Conservation (phyloP, 306 rosid species). For the Rosa multiflora region DNA sequence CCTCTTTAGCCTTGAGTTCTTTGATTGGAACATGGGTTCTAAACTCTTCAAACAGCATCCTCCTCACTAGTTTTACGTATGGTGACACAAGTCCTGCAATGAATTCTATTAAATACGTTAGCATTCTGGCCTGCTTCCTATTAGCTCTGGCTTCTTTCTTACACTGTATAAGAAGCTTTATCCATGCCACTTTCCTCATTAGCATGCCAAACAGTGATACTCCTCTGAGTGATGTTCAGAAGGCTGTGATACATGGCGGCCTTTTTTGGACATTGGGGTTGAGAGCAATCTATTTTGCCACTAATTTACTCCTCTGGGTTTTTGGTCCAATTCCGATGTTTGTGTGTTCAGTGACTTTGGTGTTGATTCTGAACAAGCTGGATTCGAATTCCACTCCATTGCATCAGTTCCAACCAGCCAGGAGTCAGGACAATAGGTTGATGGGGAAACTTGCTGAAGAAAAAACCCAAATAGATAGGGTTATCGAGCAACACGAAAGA, state of each 20-base stretch:
- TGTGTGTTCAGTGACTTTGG: slow-evolving; percentile 3
- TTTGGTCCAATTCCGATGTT: slow-evolving; percentile 18
- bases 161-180: slow-evolving; percentile 9
- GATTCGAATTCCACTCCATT: slow-evolving; percentile 10
- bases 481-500: not conserved
- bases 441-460: not conserved
- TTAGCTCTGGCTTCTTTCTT: slow-evolving; percentile 14
- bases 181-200: slow-evolving; percentile 24
- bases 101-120: not conserved
- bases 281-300: slow-evolving; percentile 15
- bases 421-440: not conserved
- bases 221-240: slow-evolving; percentile 7
- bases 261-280: slow-evolving; percentile 15
- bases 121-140: slow-evolving; percentile 24
- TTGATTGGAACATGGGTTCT: slow-evolving; percentile 17
- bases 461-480: not conserved
- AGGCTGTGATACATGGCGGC: slow-evolving; percentile 12
- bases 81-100: slow-evolving; percentile 7
- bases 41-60: slow-evolving; percentile 1
- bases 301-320: slow-evolving; percentile 15
- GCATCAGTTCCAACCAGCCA: slow-evolving; percentile 15
- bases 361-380: slow-evolving; percentile 8
- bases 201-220: slow-evolving; percentile 19
- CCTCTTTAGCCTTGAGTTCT: slow-evolving; percentile 15
- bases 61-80: not conserved